Evolutionary conservation across 306 rosid genomes (phyloP), one percentile per base, ranked within the genome.

Genomic region (Fragaria iinumae): DNA sequence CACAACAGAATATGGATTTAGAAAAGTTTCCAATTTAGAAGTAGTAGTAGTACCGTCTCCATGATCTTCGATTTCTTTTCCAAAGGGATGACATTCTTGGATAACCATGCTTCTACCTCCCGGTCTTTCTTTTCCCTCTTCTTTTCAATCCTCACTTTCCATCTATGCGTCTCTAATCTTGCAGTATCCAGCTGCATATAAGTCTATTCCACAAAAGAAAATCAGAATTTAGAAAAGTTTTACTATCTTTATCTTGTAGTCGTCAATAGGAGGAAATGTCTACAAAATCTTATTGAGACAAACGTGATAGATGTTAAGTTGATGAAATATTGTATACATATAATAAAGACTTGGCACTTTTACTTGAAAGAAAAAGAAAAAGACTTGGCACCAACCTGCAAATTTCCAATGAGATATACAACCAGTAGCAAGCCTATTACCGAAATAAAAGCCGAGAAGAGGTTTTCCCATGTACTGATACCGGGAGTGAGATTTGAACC

Each of bases 401-500:
- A 43, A 36, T 68, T 80, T 44, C 76, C 83, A 38, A 74, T 80
- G 56, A 74, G 75, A 68, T 66, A 68, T 16, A 72, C 13, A 56
- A 80, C 68, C 53, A 80, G 49, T 3, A 80, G 72, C 68, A 80
- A 59, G 76, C 83, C 83, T 14, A 67, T 8, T 10, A 74, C 59
- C n/a, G 83, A 55, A 64, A 80, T 16, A 25, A 67, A 68, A 55
- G 59, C 53, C 6, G 71, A n/a, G 39, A 80, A 80, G 79, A 29
- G 8, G 50, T 55, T 80, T 80, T 80, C 83, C 83, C 79, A 74
- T 4, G 75, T 60, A 36, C 56, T 47, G 21, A 23, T 74, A 77
- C 83, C 74, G 14, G 39, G 59, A 44, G 20, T 29, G 71, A 80
- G 83, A 27, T 79, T 73, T 79, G 71, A 73, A 50, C 82, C 82